Evolutionary conservation across 306 rosid species (phyloP).

Genomic region (Chamaecrista fasciculata): DNA sequence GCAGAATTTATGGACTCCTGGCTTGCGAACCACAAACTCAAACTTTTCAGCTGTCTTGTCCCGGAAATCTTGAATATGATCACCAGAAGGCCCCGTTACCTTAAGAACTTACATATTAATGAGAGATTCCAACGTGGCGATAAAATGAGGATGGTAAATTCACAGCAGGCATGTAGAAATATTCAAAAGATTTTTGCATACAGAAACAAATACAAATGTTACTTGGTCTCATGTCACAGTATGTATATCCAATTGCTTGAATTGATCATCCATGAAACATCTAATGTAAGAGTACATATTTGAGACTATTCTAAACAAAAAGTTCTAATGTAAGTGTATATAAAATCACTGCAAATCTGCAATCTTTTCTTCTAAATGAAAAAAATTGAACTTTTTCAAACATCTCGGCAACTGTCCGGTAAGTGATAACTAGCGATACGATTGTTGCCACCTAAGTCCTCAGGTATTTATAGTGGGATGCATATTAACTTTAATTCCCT

Average conservation of each 20-base stretch:
- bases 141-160: background rate
- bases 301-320: background rate
- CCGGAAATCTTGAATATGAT: conserved; percentile 65
- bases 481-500: background rate
- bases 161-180: background rate
- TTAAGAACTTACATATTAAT: conserved; percentile 23
- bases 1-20: conserved; percentile 67
- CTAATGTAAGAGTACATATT: background rate
- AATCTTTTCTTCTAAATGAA: background rate
- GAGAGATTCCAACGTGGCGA: background rate
- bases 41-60: conserved; percentile 56
- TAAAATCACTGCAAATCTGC: background rate
- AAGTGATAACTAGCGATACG: background rate
- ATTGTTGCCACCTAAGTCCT: background rate
- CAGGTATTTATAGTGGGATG: background rate
- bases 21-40: conserved; percentile 54
- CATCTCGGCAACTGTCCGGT: conserved; percentile 1
- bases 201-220: background rate
- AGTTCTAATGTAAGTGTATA: no score
- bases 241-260: background rate
- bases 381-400: conserved; percentile 5
- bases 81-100: conserved; percentile 83
- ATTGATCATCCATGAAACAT: no score
- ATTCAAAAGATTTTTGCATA: background rate
- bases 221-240: no score